Percentiles rank a stretch among this genome's conserved stretches.
phyloP scores from a whole-genome alignment of 208 protist genomes.

The Leishmania amazonensis region DNA sequence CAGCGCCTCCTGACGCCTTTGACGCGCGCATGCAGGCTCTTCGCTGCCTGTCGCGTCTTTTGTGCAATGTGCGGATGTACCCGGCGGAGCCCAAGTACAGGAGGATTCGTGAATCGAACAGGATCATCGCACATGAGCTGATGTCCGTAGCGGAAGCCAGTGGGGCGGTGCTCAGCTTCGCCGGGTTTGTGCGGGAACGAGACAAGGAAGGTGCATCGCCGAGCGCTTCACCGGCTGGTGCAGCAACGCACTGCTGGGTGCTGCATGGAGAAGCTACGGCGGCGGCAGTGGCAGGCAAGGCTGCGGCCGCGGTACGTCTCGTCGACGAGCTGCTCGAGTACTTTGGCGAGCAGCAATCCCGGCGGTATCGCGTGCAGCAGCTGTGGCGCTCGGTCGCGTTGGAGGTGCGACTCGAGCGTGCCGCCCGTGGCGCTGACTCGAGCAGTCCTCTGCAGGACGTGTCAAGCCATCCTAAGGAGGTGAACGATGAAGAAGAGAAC shows the following conservation, averaged over 20 bases:
- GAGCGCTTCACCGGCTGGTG: not conserved
- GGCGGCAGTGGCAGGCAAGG: not conserved
- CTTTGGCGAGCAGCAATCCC: slow-evolving; percentile 25
- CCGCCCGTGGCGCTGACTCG: slow-evolving; percentile 8
- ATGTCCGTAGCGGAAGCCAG: slow-evolving; percentile 47
- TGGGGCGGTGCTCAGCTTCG: slow-evolving; percentile 39
- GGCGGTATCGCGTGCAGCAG: slow-evolving; percentile 30
- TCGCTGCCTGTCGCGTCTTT: slow-evolving; percentile 42
- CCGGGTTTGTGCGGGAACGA: slow-evolving; percentile 40
- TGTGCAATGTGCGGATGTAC: slow-evolving; percentile 46
- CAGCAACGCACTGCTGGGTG: slow-evolving; percentile 14
- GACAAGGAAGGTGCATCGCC: not conserved
- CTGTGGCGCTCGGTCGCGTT: slow-evolving; percentile 37
- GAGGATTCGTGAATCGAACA: slow-evolving; percentile 48
- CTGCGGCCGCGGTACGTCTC: not conserved
- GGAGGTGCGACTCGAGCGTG: slow-evolving; percentile 62
- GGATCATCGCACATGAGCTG: slow-evolving; percentile 40
- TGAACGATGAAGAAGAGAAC: not conserved
- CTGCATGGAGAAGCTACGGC: slow-evolving; percentile 3
- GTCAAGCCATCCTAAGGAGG: not conserved
- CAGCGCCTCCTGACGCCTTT: slow-evolving; percentile 2
- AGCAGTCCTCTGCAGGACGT: not conserved
- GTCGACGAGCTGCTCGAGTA: slow-evolving; percentile 17
- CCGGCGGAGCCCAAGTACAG: slow-evolving; percentile 58
- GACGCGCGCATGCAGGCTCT: slow-evolving; percentile 38